These are phyloP conservation scores for Phytophthora multivora DNA, from an alignment of 352 stramenopile species.

Conservation along the genomic window DNA sequence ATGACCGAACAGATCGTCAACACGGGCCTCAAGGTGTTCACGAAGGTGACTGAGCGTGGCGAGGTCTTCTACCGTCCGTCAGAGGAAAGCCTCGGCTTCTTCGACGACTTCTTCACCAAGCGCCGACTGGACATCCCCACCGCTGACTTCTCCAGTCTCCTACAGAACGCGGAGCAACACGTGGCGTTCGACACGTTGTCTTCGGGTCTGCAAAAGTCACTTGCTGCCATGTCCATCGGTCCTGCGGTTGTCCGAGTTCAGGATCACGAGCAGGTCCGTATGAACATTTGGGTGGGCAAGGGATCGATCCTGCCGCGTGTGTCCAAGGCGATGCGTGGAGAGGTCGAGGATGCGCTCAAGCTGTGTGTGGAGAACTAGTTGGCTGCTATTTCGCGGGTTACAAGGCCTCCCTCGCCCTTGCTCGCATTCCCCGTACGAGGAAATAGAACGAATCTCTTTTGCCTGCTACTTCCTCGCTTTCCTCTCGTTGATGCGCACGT, in stretches of 20 bases:
- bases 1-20: slow-evolving; percentile 83
- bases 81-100: slow-evolving; percentile 85
- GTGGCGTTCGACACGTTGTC: slow-evolving; percentile 58
- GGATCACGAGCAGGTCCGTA: slow-evolving; percentile 46
- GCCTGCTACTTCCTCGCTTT: slow-evolving; percentile 33
- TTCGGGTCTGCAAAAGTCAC: slow-evolving; percentile 31
- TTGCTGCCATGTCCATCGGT: slow-evolving; percentile 47
- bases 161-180: slow-evolving; percentile 57
- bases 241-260: slow-evolving; percentile 62
- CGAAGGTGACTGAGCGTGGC: slow-evolving; percentile 68
- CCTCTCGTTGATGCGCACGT: slow-evolving; percentile 8
- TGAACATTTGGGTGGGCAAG: slow-evolving; percentile 83
- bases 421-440: slow-evolving; percentile 44
- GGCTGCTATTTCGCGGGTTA: slow-evolving; percentile 7
- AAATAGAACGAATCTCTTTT: slow-evolving; percentile 86
- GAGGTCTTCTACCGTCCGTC: slow-evolving; percentile 86
- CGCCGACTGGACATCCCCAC: slow-evolving; percentile 54
- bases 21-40: slow-evolving; percentile 91
- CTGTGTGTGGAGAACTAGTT: slow-evolving; percentile 23
- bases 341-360: slow-evolving; percentile 58
- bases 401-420: slow-evolving; percentile 14
- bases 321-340: slow-evolving; percentile 63
- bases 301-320: slow-evolving; percentile 76
- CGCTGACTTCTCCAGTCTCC: slow-evolving; percentile 52
- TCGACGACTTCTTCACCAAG: slow-evolving; percentile 90